Evolutionary conservation across 78 protist genomes (phyloP), one percentile per base, ranked within the genome.

Genomic region (Dictyostelium firmibasis): DNA sequence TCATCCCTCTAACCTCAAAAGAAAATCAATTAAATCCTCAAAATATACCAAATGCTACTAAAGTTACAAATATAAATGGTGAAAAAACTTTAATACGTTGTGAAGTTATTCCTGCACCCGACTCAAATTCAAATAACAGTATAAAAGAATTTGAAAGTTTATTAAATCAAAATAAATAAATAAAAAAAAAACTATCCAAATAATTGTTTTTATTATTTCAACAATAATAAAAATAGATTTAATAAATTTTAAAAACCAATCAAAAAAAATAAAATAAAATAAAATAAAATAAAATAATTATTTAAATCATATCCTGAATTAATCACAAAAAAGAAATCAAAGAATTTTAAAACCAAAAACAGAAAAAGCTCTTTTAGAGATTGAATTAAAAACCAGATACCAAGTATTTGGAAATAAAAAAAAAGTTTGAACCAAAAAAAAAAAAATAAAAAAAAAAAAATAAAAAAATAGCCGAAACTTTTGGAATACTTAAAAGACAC

Each of bases 1-100:
- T 92, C 25, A 93, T 95, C 1, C 97, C 97, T 23, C 27, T 95
- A n/a, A 76, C 84, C 2, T 23, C 78, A 1, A 86, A 86, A 60
- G 47, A 44, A 6, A 29, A 76, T 35, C 92, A 86, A 53, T 35
- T 86, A 20, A 8, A 36, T 16, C 35, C 64, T 16, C 5, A 25
- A 16, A 69, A 50, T 47, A 16, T 5, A 50, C 38, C 92, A 18
- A 76, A 74, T 36, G 29, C 31, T 8, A 86, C 92, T 1, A 86
- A 86, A 44, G 35, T 86, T 4, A 14, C 27, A 9, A 16, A 76
- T 8, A 20, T 86, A 9, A 29, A 38, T 76, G 84, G 77, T 14
- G 36, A 86, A 44, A 86, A 86, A n/a, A n/a, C 31, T 11, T 53
- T 86, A 9, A 70, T 86, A 9, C 35, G 92, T 36, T 82, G 60